Evolutionary conservation across 2,329 filamentous ascomycete genomes (phyloP), one percentile per base, ranked within the genome.

Genomic region (Calonectria pteridis): DNA sequence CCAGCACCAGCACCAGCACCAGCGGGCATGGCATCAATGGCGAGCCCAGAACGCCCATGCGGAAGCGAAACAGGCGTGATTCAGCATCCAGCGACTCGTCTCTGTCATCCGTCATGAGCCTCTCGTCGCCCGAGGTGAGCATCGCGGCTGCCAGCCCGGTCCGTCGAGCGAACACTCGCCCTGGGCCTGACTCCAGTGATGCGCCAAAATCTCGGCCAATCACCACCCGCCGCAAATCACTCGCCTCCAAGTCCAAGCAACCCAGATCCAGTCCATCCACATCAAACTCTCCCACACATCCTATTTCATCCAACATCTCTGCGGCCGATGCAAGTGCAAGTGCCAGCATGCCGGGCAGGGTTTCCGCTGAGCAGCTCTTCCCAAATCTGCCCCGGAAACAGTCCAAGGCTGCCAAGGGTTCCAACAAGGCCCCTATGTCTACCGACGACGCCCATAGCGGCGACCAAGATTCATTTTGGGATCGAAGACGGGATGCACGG

Each of bases 31-130:
- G 67, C 64, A 35, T n/a, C 33, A 67, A 77, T 62, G 75, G 77
- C 43, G 78, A 74, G 69, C 76, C 82, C 26, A 79, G 82, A 73
- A 86, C 85, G 33, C 84, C 85, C 37, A 83, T 83, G 69, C 81
- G 83, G 29, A 84, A 79, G 81, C 81, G 82, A 69, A 75, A 75
- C 33, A 80, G 85, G 51, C 80, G 84, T 43, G 82, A 82, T 70
- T 87, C 85, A 40, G 83, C 78, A 35, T 84, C 84, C 10, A 87
- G 85, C 80, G 84, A 86, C 77, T 87, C 85, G 26, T 86, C 85
- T n/a, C 82, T 87, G 31, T 86, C 85, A 23, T 84, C 84, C 23
- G 81, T 80, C 53, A 80, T 83, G 81, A 86, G 82, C 77, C 78
- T 86, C 66, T 84, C 85, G 58, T 86, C 85, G 65, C 85, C 84